Base-by-base conservation (phyloP, 2,329 filamentous ascomycete species). In the Fusarium equiseti region DNA sequence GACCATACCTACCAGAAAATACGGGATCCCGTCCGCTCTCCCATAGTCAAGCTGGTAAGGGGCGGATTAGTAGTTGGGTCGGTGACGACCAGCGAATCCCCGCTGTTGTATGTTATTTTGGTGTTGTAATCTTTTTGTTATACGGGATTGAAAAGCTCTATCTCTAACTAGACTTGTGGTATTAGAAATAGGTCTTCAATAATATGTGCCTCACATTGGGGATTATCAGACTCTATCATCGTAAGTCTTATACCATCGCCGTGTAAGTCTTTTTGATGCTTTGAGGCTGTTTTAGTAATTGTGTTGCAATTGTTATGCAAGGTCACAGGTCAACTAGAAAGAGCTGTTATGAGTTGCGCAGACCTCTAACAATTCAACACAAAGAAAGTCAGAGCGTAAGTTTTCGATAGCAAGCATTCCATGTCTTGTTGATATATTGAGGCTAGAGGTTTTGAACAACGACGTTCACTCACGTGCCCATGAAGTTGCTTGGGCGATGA, bases 401-500 rank as follows among this genome's bases (percentile, higher is more conserved):
- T 38, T 58, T 20, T 11, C 44, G 16, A 40, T 4, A 53, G 29
- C 55, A 70, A 38, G 49, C 48, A 61, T 54, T 55, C 32, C 50
- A 42, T 67, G 40, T 24, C 38, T 26, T 59, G 22, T 31, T 50
- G 9, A 22, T 26, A 56, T 27, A 40, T 51, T 35, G 38, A 59
- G 35, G 63, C 59, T 57, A 26, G 44, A 53, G 35, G 31, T 35
- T 35, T 42, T 31, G 51, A 66, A 46, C n/a, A 66, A 60, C n/a
- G 38, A 38, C 49, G 22, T 15, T 29, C n/a, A 48, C 16, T 29
- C 20, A 27, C 26, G 16, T 48, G 32, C 22, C 26, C 22, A 35
- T 20, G 31, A 22, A 24, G 38, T 66, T 71, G 52, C 68, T 71
- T 48, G 46, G 68, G 68, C 31, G 57, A 71, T 65, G 55, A 38